These are phyloP conservation scores for Parascedosporium putredinis DNA, from an alignment of 2,329 filamentous ascomycete species.

Conservation along the genomic window DNA sequence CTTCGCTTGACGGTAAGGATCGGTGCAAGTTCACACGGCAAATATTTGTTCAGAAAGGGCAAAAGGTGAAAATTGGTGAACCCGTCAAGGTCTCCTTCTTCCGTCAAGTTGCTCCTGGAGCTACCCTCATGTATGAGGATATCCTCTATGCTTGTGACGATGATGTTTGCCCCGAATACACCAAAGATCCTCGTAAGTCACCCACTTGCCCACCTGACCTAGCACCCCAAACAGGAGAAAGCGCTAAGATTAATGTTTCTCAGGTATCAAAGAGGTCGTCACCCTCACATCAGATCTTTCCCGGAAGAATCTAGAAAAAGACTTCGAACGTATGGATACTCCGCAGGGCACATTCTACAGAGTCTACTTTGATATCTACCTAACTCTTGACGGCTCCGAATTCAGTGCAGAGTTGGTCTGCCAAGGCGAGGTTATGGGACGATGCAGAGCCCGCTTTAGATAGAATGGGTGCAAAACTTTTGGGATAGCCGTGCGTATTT, in stretches of 20 bases:
- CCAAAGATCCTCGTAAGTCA: conserved; percentile 98
- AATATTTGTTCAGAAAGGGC: conserved; percentile 97
- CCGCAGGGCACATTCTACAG: conserved; percentile 94
- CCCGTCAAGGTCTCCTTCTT: conserved; percentile 99
- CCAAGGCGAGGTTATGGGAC: conserved; percentile 97
- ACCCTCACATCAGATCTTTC: conserved; percentile 95
- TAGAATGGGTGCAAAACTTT: conserved; percentile 23
- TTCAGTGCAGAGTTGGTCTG: conserved; percentile 99
- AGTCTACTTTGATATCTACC: conserved; percentile 68
- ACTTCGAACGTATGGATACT: conserved; percentile 98
- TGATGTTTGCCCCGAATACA: conserved; percentile 96
- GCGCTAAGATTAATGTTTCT: conserved; percentile 8
- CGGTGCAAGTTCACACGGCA: conserved; percentile 97
- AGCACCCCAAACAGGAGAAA: no score
- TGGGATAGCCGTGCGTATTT: not conserved
- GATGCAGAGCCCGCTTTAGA: conserved; percentile 83
- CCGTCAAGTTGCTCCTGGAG: conserved; percentile 91
- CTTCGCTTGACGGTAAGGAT: conserved; percentile 91
- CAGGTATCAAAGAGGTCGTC: conserved; percentile 98
- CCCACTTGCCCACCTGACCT: no score
- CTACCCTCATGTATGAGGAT: conserved; percentile 98
- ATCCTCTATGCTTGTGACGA: conserved; percentile 96
- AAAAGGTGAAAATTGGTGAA: conserved; percentile 98
- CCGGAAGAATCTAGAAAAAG: conserved; percentile 96
- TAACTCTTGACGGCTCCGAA: conserved; percentile 92